A percentile compares a stretch with the other conserved stretches of the same genome.
Conservation (phyloP, 495 filamentous ascomycete genomes). For the Zalerion maritima region DNA sequence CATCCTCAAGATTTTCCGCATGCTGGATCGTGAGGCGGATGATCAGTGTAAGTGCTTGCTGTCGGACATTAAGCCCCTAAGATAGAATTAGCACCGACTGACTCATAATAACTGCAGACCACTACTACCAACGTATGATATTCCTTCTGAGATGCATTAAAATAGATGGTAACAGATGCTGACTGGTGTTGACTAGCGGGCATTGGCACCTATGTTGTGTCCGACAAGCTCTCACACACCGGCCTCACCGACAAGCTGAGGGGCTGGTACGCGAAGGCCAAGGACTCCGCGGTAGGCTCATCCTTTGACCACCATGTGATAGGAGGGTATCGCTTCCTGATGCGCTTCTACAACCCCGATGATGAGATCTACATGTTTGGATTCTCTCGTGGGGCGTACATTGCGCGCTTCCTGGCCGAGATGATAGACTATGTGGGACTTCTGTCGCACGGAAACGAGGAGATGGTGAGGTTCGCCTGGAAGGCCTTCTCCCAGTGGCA, state of each 20-base stretch:
- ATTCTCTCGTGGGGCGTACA: slow-evolving; percentile 78
- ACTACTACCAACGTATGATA: slow-evolving; percentile 54
- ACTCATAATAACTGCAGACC: slow-evolving; percentile 25
- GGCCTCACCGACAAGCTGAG: slow-evolving; percentile 46
- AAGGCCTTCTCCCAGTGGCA: slow-evolving; percentile 83
- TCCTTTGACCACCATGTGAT: slow-evolving; percentile 76
- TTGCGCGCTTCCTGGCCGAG: slow-evolving; percentile 70
- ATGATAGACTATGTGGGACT: slow-evolving; percentile 79
- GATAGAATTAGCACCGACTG: neutral
- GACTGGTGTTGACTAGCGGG: slow-evolving; percentile 40
- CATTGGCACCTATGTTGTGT: slow-evolving; percentile 73
- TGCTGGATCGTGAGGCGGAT: slow-evolving; percentile 38
- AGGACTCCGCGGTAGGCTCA: slow-evolving; percentile 71
- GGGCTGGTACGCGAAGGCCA: slow-evolving; percentile 68
- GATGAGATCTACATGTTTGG: slow-evolving; percentile 77
- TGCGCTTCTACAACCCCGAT: slow-evolving; percentile 69
- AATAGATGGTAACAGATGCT: too few species aligned
- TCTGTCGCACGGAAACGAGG: slow-evolving; percentile 72
- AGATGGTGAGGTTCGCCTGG: slow-evolving; percentile 74
- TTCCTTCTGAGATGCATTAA: too few species aligned
- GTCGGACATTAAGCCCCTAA: neutral
- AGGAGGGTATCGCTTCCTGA: slow-evolving; percentile 75
- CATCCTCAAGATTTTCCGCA: slow-evolving; percentile 73
- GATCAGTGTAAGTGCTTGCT: slow-evolving; percentile 31
- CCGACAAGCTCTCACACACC: slow-evolving; percentile 51